Evolutionary conservation across 2,329 filamentous ascomycete genomes (phyloP).

Genomic region (Cryoendolithus antarcticus): DNA sequence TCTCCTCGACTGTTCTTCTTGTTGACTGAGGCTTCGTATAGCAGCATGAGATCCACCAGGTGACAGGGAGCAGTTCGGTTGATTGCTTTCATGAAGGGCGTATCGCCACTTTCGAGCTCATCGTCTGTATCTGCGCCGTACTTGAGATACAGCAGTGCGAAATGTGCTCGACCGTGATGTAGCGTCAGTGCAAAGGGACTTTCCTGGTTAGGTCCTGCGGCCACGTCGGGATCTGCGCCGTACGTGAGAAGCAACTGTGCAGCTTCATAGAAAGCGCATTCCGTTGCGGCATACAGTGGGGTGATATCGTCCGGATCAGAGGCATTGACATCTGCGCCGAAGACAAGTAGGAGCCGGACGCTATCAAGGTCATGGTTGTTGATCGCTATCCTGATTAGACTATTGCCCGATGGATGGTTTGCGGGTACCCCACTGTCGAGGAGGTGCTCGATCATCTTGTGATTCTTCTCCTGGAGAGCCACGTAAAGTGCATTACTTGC

Average conservation of each 20-base stretch:
- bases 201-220: slow-evolving; percentile 39
- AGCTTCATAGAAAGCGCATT: slow-evolving; percentile 41
- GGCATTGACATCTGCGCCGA: slow-evolving; percentile 46
- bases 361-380: slow-evolving; percentile 15
- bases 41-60: slow-evolving; percentile 47
- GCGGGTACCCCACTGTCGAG: slow-evolving; percentile 15
- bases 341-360: slow-evolving; percentile 45
- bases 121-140: slow-evolving; percentile 49
- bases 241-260: slow-evolving; percentile 52
- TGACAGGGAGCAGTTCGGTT: slow-evolving; percentile 43
- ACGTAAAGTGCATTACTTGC: slow-evolving; percentile 29
- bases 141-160: slow-evolving; percentile 48
- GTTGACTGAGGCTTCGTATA: slow-evolving; percentile 48
- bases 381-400: slow-evolving; percentile 13
- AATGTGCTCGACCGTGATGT: slow-evolving; percentile 40
- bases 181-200: slow-evolving; percentile 42
- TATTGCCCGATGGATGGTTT: slow-evolving; percentile 8
- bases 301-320: slow-evolving; percentile 51
- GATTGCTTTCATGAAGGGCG: slow-evolving; percentile 48
- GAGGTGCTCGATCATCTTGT: slow-evolving; percentile 18
- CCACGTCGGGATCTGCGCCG: slow-evolving; percentile 46
- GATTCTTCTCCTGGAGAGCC: slow-evolving; percentile 17
- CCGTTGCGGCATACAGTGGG: slow-evolving; percentile 40
- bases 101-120: slow-evolving; percentile 45
- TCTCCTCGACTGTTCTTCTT: slow-evolving; percentile 49